phyloP scores from a whole-genome alignment of 371 early-diverging fungal species.

The Saksenaea oblongispora region DNA sequence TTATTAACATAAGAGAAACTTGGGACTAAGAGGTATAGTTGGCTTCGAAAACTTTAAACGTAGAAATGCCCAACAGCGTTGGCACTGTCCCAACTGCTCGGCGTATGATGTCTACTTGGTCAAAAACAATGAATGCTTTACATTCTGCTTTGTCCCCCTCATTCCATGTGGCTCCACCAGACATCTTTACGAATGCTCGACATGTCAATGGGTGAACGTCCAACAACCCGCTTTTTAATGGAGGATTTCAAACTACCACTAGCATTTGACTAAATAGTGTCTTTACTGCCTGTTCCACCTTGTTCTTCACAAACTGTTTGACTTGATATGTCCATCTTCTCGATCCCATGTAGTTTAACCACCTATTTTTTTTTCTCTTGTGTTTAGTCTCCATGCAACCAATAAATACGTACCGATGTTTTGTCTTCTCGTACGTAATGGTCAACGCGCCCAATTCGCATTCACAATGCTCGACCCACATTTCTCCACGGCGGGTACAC shows the following conservation, averaged over 20 bases:
- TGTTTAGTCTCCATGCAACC: no score
- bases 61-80: constrained; percentile 32
- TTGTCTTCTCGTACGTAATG: no score
- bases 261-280: not conserved
- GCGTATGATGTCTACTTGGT: constrained; percentile 42
- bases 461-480: no score
- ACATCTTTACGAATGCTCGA: constrained; percentile 43
- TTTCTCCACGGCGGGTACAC: no score
- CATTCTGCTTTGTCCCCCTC: constrained; percentile 51
- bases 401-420: no score
- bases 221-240: constrained; percentile 37
- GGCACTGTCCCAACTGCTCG: constrained; percentile 50
- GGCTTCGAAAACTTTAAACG: constrained; percentile 48
- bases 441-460: no score
- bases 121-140: constrained; percentile 47
- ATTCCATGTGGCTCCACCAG: constrained; percentile 45
- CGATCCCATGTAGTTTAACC: not conserved
- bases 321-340: constrained; percentile 7
- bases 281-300: not conserved
- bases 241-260: not conserved
- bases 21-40: constrained; percentile 22
- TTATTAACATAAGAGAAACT: not conserved
- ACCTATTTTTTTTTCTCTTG: not conserved
- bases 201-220: constrained; percentile 50
- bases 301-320: not conserved